These are phyloP conservation scores for Penicillium canescens DNA, from an alignment of 495 filamentous ascomycete genomes.

Conservation along the genomic window DNA sequence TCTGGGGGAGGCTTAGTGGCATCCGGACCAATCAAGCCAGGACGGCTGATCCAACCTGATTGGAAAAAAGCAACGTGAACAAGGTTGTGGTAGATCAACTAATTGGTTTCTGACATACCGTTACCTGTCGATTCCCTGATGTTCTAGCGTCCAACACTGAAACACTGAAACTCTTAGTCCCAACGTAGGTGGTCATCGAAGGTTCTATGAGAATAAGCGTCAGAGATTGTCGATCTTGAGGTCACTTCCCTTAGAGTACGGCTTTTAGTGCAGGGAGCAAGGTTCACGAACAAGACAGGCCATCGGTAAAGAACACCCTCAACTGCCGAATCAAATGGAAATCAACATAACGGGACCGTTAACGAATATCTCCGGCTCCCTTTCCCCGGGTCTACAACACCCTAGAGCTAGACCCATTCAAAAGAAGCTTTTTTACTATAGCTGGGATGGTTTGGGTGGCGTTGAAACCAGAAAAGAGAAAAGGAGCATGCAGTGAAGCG, in stretches of 20 bases:
- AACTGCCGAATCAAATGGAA: not conserved
- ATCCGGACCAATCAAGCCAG: slow-evolving; percentile 18
- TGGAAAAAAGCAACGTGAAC: slow-evolving; percentile 9
- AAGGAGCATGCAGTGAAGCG: slow-evolving; percentile 20
- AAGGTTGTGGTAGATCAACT: not conserved
- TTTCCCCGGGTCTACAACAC: slow-evolving; percentile 13
- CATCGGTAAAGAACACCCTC: not conserved
- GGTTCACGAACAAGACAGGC: too few species aligned
- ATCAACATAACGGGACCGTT: not conserved
- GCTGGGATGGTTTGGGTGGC: slow-evolving; percentile 25
- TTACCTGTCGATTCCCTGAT: slow-evolving; percentile 14
- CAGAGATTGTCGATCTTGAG: not conserved
- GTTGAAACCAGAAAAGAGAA: slow-evolving; percentile 25
- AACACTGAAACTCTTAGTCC: not conserved
- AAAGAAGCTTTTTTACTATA: slow-evolving; percentile 26
- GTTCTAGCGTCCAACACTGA: not conserved
- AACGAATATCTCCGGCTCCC: not conserved
- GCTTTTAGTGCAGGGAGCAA: too few species aligned
- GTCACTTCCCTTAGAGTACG: too few species aligned
- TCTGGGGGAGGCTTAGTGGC: slow-evolving; percentile 11
- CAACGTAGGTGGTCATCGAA: not conserved
- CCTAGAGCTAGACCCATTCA: slow-evolving; percentile 16
- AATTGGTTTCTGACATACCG: slow-evolving; percentile 1
- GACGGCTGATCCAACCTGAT: slow-evolving; percentile 9
- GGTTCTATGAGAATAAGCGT: not conserved